Base-by-base conservation (phyloP, 2,329 filamentous ascomycete genomes). In the Botrytis deweyae region DNA sequence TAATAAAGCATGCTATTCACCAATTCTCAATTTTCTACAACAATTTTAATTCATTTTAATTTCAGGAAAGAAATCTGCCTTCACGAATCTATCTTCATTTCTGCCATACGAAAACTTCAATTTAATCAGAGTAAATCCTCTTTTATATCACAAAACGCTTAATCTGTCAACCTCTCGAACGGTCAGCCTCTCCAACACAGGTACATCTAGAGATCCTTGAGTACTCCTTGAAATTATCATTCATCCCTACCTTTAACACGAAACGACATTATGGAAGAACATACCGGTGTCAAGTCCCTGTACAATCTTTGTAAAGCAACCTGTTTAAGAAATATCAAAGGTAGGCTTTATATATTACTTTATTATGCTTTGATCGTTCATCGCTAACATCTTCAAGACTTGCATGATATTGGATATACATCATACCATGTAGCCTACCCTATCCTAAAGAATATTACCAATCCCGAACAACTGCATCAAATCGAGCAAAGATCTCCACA, bases 401-500 rank as follows among this genome's bases (percentile, higher is more conserved):
- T 98, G 73, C 86, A 86, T 64, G 90, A 93, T 81, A 85, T 98
- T 63, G 93, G 93, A 77, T 87, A 90, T 73, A 84, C 95, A 58
- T 89, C 91, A 4, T 93, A 92, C 83, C 83, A 87, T 38, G 84
- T 91, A 76, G 87, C 93, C 70, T 86, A 87, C 12, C 87, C 89
- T 1, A 88, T 98, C 59, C 88, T 98, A 46, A 80, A 88, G 70
- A 91, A 90, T 73, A 85, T 98, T 73, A 89, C 92, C 72, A 91
- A 88, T 76, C 90, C 94, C 1, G 84, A 87, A 63, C 94, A 97
- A 81, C 89, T 98, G 46, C 91, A 89, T 79, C 80, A 87, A 73
- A 87, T 98, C 74, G 95, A 98, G 83, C 75, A 87, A 69, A 90
- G 90, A 80, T 95, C 91, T 8, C 93, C 94, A 0, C 93, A 97